Conservation (phyloP, 2,329 filamentous ascomycete genomes). For the Verticillium alfalfae region DNA sequence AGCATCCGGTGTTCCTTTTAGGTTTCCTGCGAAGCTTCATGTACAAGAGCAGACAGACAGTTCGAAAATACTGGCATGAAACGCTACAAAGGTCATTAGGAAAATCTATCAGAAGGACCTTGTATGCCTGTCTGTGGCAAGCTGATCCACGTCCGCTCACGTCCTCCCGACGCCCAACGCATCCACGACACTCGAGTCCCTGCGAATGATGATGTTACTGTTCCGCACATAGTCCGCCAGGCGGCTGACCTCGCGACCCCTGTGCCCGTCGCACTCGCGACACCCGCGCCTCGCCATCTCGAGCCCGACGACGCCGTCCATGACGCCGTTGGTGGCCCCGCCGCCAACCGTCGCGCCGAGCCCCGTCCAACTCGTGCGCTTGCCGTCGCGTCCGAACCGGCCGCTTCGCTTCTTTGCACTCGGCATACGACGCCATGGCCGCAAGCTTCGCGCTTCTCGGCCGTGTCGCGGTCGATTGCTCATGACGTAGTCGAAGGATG, state of each 20-base stretch:
- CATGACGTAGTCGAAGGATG: constrained; percentile 27
- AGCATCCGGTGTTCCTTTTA: no score
- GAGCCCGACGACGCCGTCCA: constrained; percentile 25
- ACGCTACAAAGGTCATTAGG: not conserved
- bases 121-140: not conserved
- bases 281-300: constrained; percentile 26
- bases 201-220: constrained; percentile 2
- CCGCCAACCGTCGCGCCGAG: constrained; percentile 25
- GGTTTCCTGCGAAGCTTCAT: no score
- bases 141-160: not conserved
- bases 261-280: constrained; percentile 23
- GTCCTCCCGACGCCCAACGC: constrained; percentile 7
- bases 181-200: constrained; percentile 6
- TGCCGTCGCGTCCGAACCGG: constrained; percentile 10
- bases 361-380: constrained; percentile 33
- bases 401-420: constrained; percentile 8
- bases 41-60: no score
- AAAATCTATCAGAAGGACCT: not conserved
- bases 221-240: constrained; percentile 14
- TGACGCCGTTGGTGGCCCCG: constrained; percentile 18
- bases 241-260: constrained; percentile 24
- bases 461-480: constrained; percentile 31
- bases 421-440: constrained; percentile 26
- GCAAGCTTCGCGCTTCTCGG: constrained; percentile 36
- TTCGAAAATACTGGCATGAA: not conserved